Evolutionary conservation across 768 basidiomycete genomes (phyloP), one percentile per base, ranked within the genome.

Genomic region (Coprinopsis sp.): DNA sequence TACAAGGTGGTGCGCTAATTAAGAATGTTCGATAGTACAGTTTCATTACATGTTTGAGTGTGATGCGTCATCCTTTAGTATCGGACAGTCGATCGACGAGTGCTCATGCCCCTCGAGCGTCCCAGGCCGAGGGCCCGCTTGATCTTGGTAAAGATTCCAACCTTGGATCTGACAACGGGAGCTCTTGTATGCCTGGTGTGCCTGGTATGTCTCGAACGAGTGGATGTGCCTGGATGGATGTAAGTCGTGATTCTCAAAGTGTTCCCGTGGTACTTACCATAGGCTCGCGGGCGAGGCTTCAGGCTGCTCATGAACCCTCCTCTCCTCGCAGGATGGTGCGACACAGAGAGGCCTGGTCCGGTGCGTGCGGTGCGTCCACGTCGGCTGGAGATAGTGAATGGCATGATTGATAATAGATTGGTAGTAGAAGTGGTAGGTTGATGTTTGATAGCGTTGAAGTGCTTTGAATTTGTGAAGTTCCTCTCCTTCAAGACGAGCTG

Each of bases 51-150:
- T n/a, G n/a, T n/a, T n/a, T n/a, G n/a, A n/a, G n/a, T n/a, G n/a
- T n/a, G n/a, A n/a, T n/a, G n/a, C n/a, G n/a, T n/a, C n/a, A n/a
- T n/a, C n/a, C n/a, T n/a, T n/a, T n/a, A n/a, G n/a, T n/a, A n/a
- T n/a, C n/a, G n/a, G n/a, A n/a, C n/a, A n/a, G n/a, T n/a, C n/a
- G n/a, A n/a, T n/a, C n/a, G n/a, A n/a, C n/a, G n/a, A n/a, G n/a
- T n/a, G n/a, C n/a, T n/a, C n/a, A n/a, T n/a, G n/a, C n/a, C n/a
- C n/a, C n/a, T n/a, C n/a, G n/a, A n/a, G n/a, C n/a, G n/a, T n/a
- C n/a, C 69, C 33, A 79, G 76, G 6, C 77, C 78, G n/a, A 80
- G 56, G 0, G 72, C 61, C 24, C 72, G 73, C 54, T 73, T 77
- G 53, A 80, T 60, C 56, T 66, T 74, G 34, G 75, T 76, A 72